These are phyloP conservation scores for Tylopilus subfusipes DNA, from an alignment of 768 basidiomycete genomes.

Conservation along the genomic window DNA sequence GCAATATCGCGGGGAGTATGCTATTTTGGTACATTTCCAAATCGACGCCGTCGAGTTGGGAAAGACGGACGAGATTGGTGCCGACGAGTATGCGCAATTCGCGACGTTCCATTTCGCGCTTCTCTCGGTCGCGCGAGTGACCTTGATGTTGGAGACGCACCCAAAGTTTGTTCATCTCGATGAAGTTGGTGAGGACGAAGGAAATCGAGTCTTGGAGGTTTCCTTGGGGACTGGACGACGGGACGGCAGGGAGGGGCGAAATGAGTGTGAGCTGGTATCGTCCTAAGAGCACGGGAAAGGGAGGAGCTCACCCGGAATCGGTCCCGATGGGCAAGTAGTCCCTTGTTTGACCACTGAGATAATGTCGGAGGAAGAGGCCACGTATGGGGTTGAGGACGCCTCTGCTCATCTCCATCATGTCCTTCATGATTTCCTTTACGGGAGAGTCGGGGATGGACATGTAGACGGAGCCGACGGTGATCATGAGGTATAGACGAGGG, in stretches of 20 bases:
- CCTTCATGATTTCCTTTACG: conserved; percentile 99
- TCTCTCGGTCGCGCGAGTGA: conserved; percentile 94
- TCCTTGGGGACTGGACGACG: conserved; percentile 66
- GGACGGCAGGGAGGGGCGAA: neutral
- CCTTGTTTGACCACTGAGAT: conserved; percentile 94
- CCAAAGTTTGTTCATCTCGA: conserved; percentile 99
- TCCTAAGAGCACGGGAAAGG: neutral
- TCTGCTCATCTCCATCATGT: conserved; percentile 99
- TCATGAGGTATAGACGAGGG: conserved; percentile 95
- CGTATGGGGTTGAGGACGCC: conserved; percentile 97
- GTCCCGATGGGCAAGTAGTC: conserved; percentile 90
- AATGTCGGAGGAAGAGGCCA: conserved; percentile 93
- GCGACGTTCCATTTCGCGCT: conserved; percentile 92
- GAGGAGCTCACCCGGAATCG: conserved; percentile 65
- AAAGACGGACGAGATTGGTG: conserved; percentile 93
- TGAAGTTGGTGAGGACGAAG: conserved; percentile 97
- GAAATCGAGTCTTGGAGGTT: conserved; percentile 93
- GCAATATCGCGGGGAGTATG: conserved; percentile 90
- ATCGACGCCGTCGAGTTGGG: conserved; percentile 95
- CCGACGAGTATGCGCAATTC: conserved; percentile 96
- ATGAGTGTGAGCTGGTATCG: neutral
- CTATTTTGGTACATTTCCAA: conserved; percentile 81
- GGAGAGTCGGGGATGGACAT: conserved; percentile 98
- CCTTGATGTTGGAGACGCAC: conserved; percentile 97
- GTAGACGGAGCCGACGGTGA: conserved; percentile 98